phyloP scores from a whole-genome alignment of 805 yeast species.

The Ogataea nonfermentans region DNA sequence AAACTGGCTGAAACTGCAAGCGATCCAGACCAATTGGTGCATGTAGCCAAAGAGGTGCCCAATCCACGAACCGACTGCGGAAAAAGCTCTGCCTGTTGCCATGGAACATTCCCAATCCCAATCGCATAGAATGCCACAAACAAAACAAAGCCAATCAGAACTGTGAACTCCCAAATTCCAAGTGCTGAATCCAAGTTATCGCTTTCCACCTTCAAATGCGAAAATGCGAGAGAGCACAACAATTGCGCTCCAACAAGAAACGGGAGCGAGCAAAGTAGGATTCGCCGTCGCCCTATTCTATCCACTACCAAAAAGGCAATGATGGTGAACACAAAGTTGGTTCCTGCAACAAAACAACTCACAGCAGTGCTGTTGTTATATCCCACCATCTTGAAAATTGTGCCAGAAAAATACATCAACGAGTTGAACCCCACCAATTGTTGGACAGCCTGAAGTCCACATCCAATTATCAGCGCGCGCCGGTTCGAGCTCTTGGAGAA shows the following conservation, averaged over 20 bases:
- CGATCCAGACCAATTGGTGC: slow-evolving; percentile 51
- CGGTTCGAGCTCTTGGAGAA: slow-evolving; percentile 44
- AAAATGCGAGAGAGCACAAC: slow-evolving; percentile 52
- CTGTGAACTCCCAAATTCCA: slow-evolving; percentile 44
- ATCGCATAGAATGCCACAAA: slow-evolving; percentile 53
- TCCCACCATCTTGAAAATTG: slow-evolving; percentile 54
- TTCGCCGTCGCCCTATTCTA: slow-evolving; percentile 49
- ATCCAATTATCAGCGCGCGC: slow-evolving; percentile 51
- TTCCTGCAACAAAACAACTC: slow-evolving; percentile 53
- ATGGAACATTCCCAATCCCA: slow-evolving; percentile 56
- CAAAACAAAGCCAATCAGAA: slow-evolving; percentile 45
- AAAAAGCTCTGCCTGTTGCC: slow-evolving; percentile 59
- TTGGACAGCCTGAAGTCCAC: slow-evolving; percentile 57
- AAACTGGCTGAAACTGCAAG: slow-evolving; percentile 50
- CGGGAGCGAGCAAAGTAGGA: slow-evolving; percentile 46
- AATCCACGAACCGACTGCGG: slow-evolving; percentile 54
- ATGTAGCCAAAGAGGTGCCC: slow-evolving; percentile 40
- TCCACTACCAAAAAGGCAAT: slow-evolving; percentile 50
- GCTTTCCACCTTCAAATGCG: slow-evolving; percentile 40
- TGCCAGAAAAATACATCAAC: slow-evolving; percentile 54
- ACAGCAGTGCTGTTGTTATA: slow-evolving; percentile 52
- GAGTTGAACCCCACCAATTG: slow-evolving; percentile 60
- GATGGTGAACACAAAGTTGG: slow-evolving; percentile 51
- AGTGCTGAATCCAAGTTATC: slow-evolving; percentile 22
- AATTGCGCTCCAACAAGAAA: slow-evolving; percentile 44